Evolutionary conservation across 2,329 filamentous ascomycete species (phyloP).

Genomic region (Mycosphaerella sp.): DNA sequence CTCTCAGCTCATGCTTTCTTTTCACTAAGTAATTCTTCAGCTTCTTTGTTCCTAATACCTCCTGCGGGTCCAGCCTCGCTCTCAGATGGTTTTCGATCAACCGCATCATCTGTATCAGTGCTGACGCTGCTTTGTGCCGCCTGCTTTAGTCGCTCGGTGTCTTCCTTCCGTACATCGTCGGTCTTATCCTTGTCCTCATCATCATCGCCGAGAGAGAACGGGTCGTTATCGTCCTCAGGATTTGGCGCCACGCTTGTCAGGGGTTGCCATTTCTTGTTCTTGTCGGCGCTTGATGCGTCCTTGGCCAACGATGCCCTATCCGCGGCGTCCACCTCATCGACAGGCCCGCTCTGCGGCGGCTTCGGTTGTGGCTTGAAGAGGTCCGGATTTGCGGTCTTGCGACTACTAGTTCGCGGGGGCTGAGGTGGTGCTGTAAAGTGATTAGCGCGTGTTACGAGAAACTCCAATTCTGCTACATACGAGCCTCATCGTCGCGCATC

Average conservation of each 20-base stretch:
- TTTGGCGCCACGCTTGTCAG: conserved; percentile 77
- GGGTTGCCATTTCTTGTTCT: conserved; percentile 95
- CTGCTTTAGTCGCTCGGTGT: conserved; percentile 47
- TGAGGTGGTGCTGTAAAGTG: conserved; percentile 44
- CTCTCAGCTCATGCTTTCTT: conserved; percentile 18
- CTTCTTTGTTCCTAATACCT: conserved; percentile 42
- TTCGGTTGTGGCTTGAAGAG: conserved; percentile 66
- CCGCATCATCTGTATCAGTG: conserved; percentile 44
- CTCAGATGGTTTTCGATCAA: conserved; percentile 26
- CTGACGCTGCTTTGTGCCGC: conserved; percentile 47
- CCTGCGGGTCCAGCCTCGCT: conserved; percentile 39
- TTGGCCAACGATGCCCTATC: conserved; percentile 48
- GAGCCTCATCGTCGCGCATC: conserved; percentile 54
- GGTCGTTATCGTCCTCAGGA: conserved; percentile 85
- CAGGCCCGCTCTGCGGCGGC: conserved; percentile 53
- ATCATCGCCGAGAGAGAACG: conserved; percentile 93
- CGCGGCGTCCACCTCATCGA: conserved; percentile 71
- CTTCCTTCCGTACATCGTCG: conserved; percentile 53
- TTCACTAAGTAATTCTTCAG: conserved; percentile 40
- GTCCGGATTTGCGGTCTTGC: conserved; percentile 67
- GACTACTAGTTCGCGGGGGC: conserved; percentile 49
- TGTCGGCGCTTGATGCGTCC: conserved; percentile 41
- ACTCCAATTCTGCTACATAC: conserved; percentile 33
- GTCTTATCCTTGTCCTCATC: conserved; percentile 60
- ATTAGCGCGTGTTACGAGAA: conserved; percentile 22